Evolutionary conservation across 2,329 filamentous ascomycete genomes (phyloP).

Genomic region (Eutypa lata): DNA sequence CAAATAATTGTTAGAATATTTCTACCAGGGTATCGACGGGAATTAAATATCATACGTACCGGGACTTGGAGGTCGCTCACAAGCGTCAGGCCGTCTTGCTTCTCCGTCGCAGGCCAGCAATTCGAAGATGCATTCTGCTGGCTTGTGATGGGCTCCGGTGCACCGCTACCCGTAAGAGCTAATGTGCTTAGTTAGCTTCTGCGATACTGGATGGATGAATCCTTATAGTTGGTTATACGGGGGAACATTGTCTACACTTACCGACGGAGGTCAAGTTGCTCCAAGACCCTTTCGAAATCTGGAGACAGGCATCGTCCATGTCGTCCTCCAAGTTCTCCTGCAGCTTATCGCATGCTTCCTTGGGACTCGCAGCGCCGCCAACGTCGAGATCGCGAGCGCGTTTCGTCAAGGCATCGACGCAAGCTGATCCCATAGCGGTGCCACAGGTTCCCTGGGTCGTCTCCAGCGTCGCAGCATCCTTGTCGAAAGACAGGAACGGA

Average conservation of each 20-base stretch:
- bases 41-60: not conserved
- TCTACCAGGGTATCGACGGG: too few species aligned
- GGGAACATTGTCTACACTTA: not conserved
- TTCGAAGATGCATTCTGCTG: constrained; percentile 16
- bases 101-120: constrained; percentile 20
- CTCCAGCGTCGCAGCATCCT: not conserved
- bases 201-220: too few species aligned
- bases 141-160: constrained; percentile 7
- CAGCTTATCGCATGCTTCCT: constrained; percentile 9
- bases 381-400: constrained; percentile 8
- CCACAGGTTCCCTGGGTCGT: constrained; percentile 16
- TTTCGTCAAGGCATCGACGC: constrained; percentile 14
- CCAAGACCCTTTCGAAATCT: constrained; percentile 8
- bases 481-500: constrained; percentile 7
- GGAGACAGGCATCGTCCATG: constrained; percentile 8
- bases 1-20: not conserved
- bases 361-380: not conserved
- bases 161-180: constrained; percentile 11
- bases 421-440: constrained; percentile 17
- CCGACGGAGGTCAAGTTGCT: constrained; percentile 7
- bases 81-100: constrained; percentile 16
- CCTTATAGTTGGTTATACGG: too few species aligned
- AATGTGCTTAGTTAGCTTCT: not conserved
- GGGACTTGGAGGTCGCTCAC: constrained; percentile 9
- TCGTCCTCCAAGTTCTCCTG: constrained; percentile 12